Evolutionary conservation across 192 early-diverging fungal genomes (phyloP), one percentile per base, ranked within the genome.

Genomic region (Coemansia sp.): DNA sequence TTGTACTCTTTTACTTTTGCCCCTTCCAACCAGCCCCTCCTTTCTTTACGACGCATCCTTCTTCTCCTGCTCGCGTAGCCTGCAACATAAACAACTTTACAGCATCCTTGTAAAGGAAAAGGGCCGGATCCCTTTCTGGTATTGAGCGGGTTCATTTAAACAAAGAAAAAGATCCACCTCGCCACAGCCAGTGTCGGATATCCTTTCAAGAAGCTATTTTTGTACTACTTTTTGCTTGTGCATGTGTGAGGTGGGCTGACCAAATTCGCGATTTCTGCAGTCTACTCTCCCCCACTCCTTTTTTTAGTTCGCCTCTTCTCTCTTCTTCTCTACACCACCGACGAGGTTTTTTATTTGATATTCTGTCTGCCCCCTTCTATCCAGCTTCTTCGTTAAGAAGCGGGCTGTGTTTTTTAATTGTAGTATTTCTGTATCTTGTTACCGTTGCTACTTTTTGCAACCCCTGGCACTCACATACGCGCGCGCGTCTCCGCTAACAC

Each of bases 341-440:
- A 23, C 44, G 4, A 47, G 23, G 19, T 22, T 22, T 22, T 20
- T 22, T 20, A 23, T 47, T 47, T 6, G 19, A 47, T 38, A 28
- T 40, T 41, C 4, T 62, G 5, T 45, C 40, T 58, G 2, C 13
- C 17, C 17, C 40, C 17, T 20, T 45, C 42, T 6, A 17, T 22
- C 42, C 9, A 4, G 17, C n/a, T 52, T 37, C 36, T 54, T 58
- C 7, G 6, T 44, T 55, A 31, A 5, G 23, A 64, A n/a, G n/a
- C n/a, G n/a, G n/a, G 22, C 40, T 29, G 42, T 44, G 22, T 59
- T 53, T 53, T 30, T 29, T 30, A 28, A 42, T 59, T 27, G 40
- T 59, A 40, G 23, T 44, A 44, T 61, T 47, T 5, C 33, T 44
- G 59, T 34, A 61, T 30, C 59, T 61, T 42, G 13, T 54, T 54